These are phyloP conservation scores for Anthracocystis setariae DNA, from an alignment of 1,284 basidiomycete genomes.

Conservation along the genomic window DNA sequence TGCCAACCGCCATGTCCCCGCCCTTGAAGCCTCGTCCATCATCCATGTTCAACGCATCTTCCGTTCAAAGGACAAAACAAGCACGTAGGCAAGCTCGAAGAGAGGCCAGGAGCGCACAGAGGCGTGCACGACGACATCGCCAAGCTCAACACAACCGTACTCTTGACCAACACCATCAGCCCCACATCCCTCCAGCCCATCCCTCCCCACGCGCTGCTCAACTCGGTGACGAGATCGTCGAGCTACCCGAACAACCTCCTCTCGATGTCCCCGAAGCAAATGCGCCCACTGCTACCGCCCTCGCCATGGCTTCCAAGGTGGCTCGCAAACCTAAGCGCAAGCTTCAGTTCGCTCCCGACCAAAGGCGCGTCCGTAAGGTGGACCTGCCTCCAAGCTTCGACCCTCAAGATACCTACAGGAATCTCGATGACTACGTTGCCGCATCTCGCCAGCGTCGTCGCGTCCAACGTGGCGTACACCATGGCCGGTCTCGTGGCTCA, in stretches of 20 bases:
- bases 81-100: slow-evolving; percentile 33
- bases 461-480: slow-evolving; percentile 14
- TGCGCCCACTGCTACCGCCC: slow-evolving; percentile 40
- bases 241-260: slow-evolving; percentile 39
- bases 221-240: slow-evolving; percentile 38
- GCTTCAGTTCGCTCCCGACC: slow-evolving; percentile 63
- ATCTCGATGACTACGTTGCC: slow-evolving; percentile 61
- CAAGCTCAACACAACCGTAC: slow-evolving; percentile 17
- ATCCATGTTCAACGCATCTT: slow-evolving; percentile 23
- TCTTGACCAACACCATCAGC: slow-evolving; percentile 14
- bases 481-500: slow-evolving; percentile 18
- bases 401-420: slow-evolving; percentile 60
- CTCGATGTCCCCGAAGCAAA: slow-evolving; percentile 49
- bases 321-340: slow-evolving; percentile 44
- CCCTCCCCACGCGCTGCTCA: slow-evolving; percentile 25
- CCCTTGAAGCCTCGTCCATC: slow-evolving; percentile 1
- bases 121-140: slow-evolving; percentile 19
- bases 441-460: slow-evolving; percentile 50
- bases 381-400: slow-evolving; percentile 62
- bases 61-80: slow-evolving; percentile 37
- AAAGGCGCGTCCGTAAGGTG: slow-evolving; percentile 53
- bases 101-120: slow-evolving; percentile 20
- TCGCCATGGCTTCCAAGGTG: slow-evolving; percentile 46
- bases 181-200: background rate
- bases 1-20: slow-evolving; percentile 6